A percentile compares a stretch with the other conserved stretches of the same genome.
Evolutionary conservation across 2,329 filamentous ascomycete species (phyloP).

Genomic region (Fusarium sp.): DNA sequence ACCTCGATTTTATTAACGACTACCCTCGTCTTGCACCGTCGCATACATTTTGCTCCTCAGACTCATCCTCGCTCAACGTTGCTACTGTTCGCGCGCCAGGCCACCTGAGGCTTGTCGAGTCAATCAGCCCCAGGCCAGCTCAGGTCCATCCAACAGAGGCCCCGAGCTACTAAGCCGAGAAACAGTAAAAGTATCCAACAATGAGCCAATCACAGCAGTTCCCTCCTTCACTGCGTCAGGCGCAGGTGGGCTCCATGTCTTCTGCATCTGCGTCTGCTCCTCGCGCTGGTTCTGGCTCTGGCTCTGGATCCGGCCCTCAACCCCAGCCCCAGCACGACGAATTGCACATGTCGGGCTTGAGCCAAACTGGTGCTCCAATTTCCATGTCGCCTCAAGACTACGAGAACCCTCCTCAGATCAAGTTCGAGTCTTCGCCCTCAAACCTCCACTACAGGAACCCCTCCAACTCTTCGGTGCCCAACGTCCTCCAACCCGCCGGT

Average conservation of each 20-base stretch:
- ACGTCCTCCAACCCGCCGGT: constrained; percentile 67
- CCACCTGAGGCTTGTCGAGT: constrained; percentile 16
- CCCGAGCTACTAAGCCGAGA: constrained; percentile 17
- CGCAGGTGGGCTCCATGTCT: constrained; percentile 37
- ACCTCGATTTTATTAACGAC: not conserved
- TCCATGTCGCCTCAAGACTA: constrained; percentile 60
- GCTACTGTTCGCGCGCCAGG: constrained; percentile 22
- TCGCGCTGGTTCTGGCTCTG: constrained; percentile 17
- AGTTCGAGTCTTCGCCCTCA: constrained; percentile 56
- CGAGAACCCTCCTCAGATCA: constrained; percentile 62
- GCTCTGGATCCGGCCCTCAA: constrained; percentile 35
- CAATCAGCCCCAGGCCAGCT: constrained; percentile 17
- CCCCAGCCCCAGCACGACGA: constrained; percentile 56
- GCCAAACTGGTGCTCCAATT: constrained; percentile 43
- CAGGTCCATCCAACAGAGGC: constrained; percentile 19
- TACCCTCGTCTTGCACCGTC: constrained; percentile 7
- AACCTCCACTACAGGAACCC: constrained; percentile 54
- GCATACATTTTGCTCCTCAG: not conserved
- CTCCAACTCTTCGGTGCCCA: constrained; percentile 59
- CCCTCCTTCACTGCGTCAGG: constrained; percentile 44
- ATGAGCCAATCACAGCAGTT: constrained; percentile 56
- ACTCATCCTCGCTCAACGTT: not conserved
- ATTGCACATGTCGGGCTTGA: constrained; percentile 63
- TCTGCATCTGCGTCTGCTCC: constrained; percentile 16
- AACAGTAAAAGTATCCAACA: constrained; percentile 21